phyloP scores from a whole-genome alignment of 164 flowering plant species.

The Annona squamosa region DNA sequence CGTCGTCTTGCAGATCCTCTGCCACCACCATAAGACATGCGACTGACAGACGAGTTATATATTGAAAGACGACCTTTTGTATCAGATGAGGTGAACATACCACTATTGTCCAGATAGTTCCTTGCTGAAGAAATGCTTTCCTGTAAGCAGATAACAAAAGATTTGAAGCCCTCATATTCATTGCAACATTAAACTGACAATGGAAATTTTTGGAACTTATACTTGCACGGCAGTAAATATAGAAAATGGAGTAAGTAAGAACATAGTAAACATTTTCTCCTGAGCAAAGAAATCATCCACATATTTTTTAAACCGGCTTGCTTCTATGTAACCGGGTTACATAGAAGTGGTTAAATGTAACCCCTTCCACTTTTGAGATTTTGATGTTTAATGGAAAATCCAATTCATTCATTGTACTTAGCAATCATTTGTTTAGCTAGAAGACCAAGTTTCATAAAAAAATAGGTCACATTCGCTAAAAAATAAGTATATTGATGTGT shows the following conservation, averaged over 20 bases:
- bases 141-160: slow-evolving; percentile 28
- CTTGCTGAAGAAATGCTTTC: slow-evolving; percentile 67
- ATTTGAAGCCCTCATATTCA: background rate
- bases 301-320: no score
- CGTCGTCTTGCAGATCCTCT: slow-evolving; percentile 62
- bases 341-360: no score
- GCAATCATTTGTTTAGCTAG: no score
- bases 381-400: no score
- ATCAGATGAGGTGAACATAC: slow-evolving; percentile 59
- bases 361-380: no score
- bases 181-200: background rate
- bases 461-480: no score
- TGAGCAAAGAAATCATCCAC: no score
- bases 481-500: no score
- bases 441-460: no score
- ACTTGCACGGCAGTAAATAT: background rate
- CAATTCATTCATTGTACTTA: no score
- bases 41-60: slow-evolving; percentile 61
- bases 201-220: background rate
- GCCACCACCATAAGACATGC: slow-evolving; percentile 63
- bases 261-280: no score
- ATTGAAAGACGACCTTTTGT: slow-evolving; percentile 40
- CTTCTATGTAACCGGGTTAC: no score
- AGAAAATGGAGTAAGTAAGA: background rate
- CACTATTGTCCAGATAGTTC: slow-evolving; percentile 62